These are phyloP conservation scores for Hemileia vastatrix DNA, from an alignment of 1,284 basidiomycete genomes.

Conservation along the genomic window DNA sequence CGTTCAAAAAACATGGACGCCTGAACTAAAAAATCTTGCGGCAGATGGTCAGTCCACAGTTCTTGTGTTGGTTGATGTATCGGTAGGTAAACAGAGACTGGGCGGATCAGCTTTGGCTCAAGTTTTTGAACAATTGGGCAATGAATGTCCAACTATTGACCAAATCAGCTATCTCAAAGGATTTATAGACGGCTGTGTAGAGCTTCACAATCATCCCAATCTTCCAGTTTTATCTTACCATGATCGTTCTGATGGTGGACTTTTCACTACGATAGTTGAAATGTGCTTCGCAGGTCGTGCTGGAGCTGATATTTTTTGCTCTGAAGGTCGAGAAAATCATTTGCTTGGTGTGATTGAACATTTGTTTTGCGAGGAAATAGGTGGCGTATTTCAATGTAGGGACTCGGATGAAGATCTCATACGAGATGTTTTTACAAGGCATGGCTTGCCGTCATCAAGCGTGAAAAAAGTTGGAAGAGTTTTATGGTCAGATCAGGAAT, in stretches of 20 bases:
- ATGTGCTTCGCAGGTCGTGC: constrained; percentile 89
- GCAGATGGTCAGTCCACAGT: too few relatives aligned
- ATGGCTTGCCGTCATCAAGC: constrained; percentile 8
- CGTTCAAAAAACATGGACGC: constrained; percentile 80
- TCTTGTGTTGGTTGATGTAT: constrained; percentile 83
- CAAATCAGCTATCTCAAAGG: constrained; percentile 63
- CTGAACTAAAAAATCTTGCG: constrained; percentile 66
- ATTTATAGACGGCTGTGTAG: constrained; percentile 70
- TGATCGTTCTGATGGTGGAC: constrained; percentile 92
- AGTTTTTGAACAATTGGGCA: constrained; percentile 83
- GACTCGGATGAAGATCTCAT: constrained; percentile 52
- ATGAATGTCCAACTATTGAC: constrained; percentile 80
- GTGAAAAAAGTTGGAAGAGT: constrained; percentile 14
- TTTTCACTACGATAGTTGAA: constrained; percentile 83
- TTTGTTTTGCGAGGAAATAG: constrained; percentile 94
- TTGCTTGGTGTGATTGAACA: constrained; percentile 60
- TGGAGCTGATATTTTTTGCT: constrained; percentile 53
- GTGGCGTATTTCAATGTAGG: constrained; percentile 79
- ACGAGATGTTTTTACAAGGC: constrained; percentile 23
- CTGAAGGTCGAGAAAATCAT: too few relatives aligned
- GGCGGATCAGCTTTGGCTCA: constrained; percentile 94
- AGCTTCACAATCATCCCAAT: constrained; percentile 53
- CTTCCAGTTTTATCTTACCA: constrained; percentile 80
- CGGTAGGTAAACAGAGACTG: constrained; percentile 68
- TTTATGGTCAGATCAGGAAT: constrained; percentile 50